Conservation (phyloP, 1,139 yeast species). For the Geotrichum candidum region DNA sequence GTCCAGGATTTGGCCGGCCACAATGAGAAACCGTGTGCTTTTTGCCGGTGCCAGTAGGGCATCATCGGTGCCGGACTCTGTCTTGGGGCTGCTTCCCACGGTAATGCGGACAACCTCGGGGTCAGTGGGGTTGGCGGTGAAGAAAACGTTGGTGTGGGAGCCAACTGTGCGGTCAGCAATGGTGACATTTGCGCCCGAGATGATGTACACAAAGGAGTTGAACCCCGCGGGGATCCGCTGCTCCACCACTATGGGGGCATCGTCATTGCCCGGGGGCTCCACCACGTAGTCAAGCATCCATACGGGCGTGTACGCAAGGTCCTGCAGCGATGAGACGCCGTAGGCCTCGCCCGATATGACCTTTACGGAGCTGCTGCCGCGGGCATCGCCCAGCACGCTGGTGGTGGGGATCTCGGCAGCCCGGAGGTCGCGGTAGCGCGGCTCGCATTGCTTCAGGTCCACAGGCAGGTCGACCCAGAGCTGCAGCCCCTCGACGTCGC, state of each 20-base stretch:
- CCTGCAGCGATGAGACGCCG: slow-evolving; percentile 68
- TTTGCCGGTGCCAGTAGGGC: slow-evolving; percentile 32
- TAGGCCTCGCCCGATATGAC: slow-evolving; percentile 74
- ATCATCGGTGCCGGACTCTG: too few relatives aligned
- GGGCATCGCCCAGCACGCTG: slow-evolving; percentile 61
- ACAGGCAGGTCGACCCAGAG: slow-evolving; percentile 83
- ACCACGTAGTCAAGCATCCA: slow-evolving; percentile 31
- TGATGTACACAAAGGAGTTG: slow-evolving; percentile 62
- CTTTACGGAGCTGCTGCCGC: slow-evolving; percentile 52
- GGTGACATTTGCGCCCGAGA: slow-evolving; percentile 51
- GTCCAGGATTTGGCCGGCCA: slow-evolving; percentile 72
- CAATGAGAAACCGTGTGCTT: slow-evolving; percentile 49
- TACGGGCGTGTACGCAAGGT: slow-evolving; percentile 74
- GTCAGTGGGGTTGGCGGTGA: slow-evolving; percentile 30
- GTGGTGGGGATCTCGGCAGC: slow-evolving; percentile 62
- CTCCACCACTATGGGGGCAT: slow-evolving; percentile 46
- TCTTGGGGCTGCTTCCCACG: slow-evolving; percentile 16
- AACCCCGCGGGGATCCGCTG: slow-evolving; percentile 56
- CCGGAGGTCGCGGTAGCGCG: slow-evolving; percentile 71
- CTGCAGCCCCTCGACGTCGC: slow-evolving; percentile 51
- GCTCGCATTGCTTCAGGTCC: slow-evolving; percentile 56
- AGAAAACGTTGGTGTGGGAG: slow-evolving; percentile 44
- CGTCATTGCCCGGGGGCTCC: slow-evolving; percentile 75
- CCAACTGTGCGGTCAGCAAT: slow-evolving; percentile 44
- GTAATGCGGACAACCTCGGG: slow-evolving; percentile 20